Conservation (phyloP, 2,329 filamentous ascomycete species). For the Gyromitra esculenta region DNA sequence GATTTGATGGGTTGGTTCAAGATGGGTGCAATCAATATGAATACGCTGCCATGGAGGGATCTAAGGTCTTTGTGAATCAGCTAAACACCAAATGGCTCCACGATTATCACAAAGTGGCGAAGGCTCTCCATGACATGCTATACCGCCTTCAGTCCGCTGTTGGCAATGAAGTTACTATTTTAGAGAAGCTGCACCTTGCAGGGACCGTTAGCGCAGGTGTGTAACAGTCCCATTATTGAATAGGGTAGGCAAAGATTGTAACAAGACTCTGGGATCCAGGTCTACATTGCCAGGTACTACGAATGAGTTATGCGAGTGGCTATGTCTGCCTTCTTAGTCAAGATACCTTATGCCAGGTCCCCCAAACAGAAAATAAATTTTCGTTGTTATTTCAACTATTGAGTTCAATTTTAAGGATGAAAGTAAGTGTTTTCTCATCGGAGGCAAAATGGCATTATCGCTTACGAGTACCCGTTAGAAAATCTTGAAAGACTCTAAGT, state of each 20-base stretch:
- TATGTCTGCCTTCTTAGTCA: conserved; percentile 36
- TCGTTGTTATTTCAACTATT: conserved; percentile 23
- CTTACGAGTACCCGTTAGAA: conserved; percentile 11
- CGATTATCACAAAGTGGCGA: conserved; percentile 27
- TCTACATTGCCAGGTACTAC: conserved; percentile 35
- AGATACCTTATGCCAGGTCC: conserved; percentile 14
- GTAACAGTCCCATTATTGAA: not conserved
- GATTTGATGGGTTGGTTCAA: conserved; percentile 33
- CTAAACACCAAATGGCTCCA: conserved; percentile 30
- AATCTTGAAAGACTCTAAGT: conserved; percentile 24
- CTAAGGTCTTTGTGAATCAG: conserved; percentile 9
- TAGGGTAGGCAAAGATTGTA: not conserved
- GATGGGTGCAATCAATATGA: conserved; percentile 19
- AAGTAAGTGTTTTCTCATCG: conserved; percentile 12
- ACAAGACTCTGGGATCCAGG: not conserved
- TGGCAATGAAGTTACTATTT: not conserved
- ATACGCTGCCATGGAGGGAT: conserved; percentile 37
- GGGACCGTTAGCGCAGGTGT: conserved; percentile 29
- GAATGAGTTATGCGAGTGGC: conserved; percentile 24
- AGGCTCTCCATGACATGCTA: conserved; percentile 42
- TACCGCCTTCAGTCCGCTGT: conserved; percentile 22
- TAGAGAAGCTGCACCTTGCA: conserved; percentile 20
- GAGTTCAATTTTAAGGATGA: conserved; percentile 34
- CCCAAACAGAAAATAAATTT: not conserved
- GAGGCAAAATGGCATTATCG: not conserved